Evolutionary conservation across 352 stramenopile species (phyloP), one percentile per base, ranked within the genome.

Genomic region (Globisporangium perplexum): DNA sequence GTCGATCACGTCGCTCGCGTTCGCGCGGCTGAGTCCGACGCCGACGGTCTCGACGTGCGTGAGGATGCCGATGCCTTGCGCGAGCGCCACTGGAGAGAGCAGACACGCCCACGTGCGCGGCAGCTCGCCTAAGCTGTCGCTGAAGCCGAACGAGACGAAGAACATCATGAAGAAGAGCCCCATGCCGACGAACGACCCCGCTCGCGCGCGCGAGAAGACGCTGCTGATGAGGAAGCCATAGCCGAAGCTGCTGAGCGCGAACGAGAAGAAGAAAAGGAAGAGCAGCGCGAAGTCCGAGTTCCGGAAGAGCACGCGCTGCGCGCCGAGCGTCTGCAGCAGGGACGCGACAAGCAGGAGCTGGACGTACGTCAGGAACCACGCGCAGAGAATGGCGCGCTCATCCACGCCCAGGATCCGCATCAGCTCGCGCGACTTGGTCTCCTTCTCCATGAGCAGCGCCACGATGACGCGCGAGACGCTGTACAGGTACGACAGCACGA

Each of bases 401-500:
- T 68, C 55, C 23, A 97, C 69, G 18, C 94, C 94, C 57, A 98
- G 88, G 54, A 98, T 98, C 7, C 86, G 73, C 71, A 98, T 90
- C 6, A 90, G 78, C 56, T 98, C 94, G 50, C 93, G 83, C 44
- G 93, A 88, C 0, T 71, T 72, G 7, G 75, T 88, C 63, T 98
- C 94, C 54, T 98, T 98, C 61, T 98, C 94, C 47, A 77, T 80
- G 7, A 98, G 73, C 45, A 98, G 72, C n/a, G 77, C 80, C 11
- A 95, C 81, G 41, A 98, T 75, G 7, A 97, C 74, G 26, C 88
- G 74, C 20, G 89, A 96, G 26, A 97, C 75, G n/a, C 84, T 81
- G 64, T 97, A 97, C 15, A 98, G 49, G 47, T 97, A 98, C 20
- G 90, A 91, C 23, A 98, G 55, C 30, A 98, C 76, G 50, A 97